Percentiles rank a stretch among this genome's conserved stretches.
Evolutionary conservation across 2,329 filamentous ascomycete species (phyloP).

Genomic region (Alternaria ventricosa): DNA sequence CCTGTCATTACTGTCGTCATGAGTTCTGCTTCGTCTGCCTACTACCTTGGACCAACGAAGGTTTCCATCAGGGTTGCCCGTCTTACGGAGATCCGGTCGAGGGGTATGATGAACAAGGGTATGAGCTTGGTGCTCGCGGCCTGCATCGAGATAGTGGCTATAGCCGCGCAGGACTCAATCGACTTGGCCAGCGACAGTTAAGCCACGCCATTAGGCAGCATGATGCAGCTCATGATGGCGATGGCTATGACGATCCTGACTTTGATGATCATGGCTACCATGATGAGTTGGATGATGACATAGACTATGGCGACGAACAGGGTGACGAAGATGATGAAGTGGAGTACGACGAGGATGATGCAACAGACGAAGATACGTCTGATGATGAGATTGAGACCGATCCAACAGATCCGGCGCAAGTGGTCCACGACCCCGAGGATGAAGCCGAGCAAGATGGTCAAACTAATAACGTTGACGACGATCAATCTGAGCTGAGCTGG

Average conservation of each 20-base stretch:
- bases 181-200: neutral
- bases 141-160: constrained; percentile 13
- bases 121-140: constrained; percentile 1
- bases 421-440: neutral
- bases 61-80: constrained; percentile 7
- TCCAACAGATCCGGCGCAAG: neutral
- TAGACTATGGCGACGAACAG: neutral
- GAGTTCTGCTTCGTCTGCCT: constrained; percentile 25
- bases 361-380: neutral
- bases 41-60: neutral
- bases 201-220: neutral
- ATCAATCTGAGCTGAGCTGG: neutral
- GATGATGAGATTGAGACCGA: neutral
- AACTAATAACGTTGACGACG: neutral
- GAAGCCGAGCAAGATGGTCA: neutral
- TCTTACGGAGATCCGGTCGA: constrained; percentile 3
- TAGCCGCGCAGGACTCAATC: constrained; percentile 5
- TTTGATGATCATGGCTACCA: neutral
- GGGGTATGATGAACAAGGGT: constrained; percentile 18
- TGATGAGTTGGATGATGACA: neutral
- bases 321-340: neutral
- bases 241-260: neutral
- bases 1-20: constrained; percentile 7
- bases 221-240: neutral
- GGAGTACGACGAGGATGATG: neutral